Conservation (phyloP, 441 rosid genomes). For the Populus hybrid region DNA sequence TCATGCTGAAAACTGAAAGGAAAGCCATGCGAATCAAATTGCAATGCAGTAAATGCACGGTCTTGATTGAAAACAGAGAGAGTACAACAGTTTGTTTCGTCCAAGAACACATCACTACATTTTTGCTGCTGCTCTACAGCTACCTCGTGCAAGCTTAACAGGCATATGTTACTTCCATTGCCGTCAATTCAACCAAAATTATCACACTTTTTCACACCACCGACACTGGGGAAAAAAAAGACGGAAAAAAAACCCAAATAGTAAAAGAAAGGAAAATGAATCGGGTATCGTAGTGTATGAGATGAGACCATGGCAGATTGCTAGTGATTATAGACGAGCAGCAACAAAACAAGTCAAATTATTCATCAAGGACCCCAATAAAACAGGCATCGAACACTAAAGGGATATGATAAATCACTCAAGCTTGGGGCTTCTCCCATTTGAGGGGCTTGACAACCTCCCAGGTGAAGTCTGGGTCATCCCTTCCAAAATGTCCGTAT, state of each 20-base stretch:
- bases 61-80: neutral
- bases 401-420: conserved; percentile 5
- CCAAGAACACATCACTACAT: conserved; percentile 12
- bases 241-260: neutral
- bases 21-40: neutral
- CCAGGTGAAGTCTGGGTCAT: conserved; percentile 45
- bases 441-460: conserved; percentile 45
- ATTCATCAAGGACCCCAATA: conserved; percentile 26
- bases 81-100: neutral
- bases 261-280: conserved; percentile 13
- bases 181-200: conserved; percentile 25
- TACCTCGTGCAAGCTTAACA: neutral
- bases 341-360: conserved; percentile 26
- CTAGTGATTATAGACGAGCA: conserved; percentile 15
- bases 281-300: conserved; percentile 24
- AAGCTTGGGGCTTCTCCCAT: conserved; percentile 37
- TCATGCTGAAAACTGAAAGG: neutral
- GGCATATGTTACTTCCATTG: conserved; percentile 16
- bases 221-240: conserved; percentile 12
- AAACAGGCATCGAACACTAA: conserved; percentile 19
- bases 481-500: conserved; percentile 44
- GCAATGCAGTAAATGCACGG: neutral
- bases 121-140: conserved; percentile 12
- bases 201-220: conserved; percentile 16
- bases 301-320: conserved; percentile 16